Percentiles rank a stretch among this genome's conserved stretches.
phyloP scores from a whole-genome alignment of 306 rosid genomes.

The Citrullus mucosospermus region DNA sequence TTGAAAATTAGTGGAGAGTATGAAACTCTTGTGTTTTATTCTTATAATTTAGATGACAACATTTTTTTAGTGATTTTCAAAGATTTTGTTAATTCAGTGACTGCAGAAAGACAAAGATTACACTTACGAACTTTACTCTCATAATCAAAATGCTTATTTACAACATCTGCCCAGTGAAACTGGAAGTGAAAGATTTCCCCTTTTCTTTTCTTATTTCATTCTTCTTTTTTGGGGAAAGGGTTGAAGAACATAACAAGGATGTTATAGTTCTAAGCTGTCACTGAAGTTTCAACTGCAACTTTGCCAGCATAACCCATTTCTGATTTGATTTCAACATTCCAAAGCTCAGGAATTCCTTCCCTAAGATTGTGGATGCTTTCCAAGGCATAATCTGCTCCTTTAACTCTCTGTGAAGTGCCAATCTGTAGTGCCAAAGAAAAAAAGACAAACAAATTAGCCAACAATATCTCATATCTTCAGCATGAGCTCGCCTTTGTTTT shows the following conservation, averaged over 20 bases:
- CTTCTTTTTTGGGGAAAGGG: not conserved
- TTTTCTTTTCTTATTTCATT: not conserved
- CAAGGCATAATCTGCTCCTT: slow-evolving; percentile 89
- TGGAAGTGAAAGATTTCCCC: not conserved
- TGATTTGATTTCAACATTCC: slow-evolving; percentile 62
- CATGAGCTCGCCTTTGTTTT: not conserved
- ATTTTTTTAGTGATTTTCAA: not conserved
- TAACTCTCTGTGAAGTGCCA: slow-evolving; percentile 71
- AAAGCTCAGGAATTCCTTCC: slow-evolving; percentile 79
- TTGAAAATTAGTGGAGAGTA: not conserved
- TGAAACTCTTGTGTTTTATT: not conserved
- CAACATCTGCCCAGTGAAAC: slow-evolving; percentile 2
- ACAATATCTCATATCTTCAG: not conserved
- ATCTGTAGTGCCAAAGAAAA: slow-evolving; percentile 28
- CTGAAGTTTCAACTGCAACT: slow-evolving; percentile 74
- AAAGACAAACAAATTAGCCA: slow-evolving; percentile 1
- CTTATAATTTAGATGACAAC: not conserved
- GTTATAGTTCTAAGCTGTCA: slow-evolving; percentile 42
- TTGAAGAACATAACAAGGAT: not conserved
- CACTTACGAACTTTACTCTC: not conserved
- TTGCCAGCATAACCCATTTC: slow-evolving; percentile 55
- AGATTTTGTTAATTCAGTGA: not conserved
- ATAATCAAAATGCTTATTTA: slow-evolving; percentile 6
- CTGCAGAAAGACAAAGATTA: not conserved
- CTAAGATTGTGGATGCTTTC: slow-evolving; percentile 93